Evolutionary conservation across 192 early-diverging fungal genomes (phyloP).

Genomic region (Umbelopsis sp.): DNA sequence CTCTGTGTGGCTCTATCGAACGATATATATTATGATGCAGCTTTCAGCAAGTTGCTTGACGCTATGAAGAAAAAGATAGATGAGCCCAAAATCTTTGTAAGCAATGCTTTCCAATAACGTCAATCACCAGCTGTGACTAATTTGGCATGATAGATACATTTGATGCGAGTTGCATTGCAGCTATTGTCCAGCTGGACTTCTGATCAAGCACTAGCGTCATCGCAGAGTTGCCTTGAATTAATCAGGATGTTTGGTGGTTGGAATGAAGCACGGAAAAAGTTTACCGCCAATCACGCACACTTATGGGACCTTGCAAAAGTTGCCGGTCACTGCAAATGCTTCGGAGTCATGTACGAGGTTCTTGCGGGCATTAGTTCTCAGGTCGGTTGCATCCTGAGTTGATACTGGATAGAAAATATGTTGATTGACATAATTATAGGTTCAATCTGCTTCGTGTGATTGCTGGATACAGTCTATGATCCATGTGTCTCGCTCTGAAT

Average conservation of each 20-base stretch:
- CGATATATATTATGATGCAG: background rate
- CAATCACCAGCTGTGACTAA: background rate
- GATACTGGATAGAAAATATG: background rate
- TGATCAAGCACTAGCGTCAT: background rate
- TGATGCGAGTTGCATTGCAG: background rate
- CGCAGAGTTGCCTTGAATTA: background rate
- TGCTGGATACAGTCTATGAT: slow-evolving; percentile 28
- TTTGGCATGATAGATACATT: background rate
- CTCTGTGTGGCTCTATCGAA: background rate
- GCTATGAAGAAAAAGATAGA: background rate
- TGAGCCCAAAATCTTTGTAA: background rate
- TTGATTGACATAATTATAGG: background rate
- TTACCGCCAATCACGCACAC: slow-evolving; percentile 22
- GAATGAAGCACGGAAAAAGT: background rate
- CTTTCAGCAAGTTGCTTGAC: background rate
- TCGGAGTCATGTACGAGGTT: slow-evolving; percentile 26
- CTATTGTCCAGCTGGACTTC: slow-evolving; percentile 20
- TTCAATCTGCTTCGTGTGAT: slow-evolving; percentile 19
- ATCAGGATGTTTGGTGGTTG: slow-evolving; percentile 26
- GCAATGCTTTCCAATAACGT: background rate
- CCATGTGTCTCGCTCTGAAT: slow-evolving; percentile 22
- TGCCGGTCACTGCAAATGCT: slow-evolving; percentile 28
- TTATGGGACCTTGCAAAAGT: slow-evolving; percentile 25
- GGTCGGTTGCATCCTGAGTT: background rate
- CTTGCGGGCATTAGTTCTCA: slow-evolving; percentile 18